A percentile compares a stretch with the other conserved stretches of the same genome.
Evolutionary conservation across 2,329 filamentous ascomycete species (phyloP).

Genomic region (Sclerotinia trifoliorum): DNA sequence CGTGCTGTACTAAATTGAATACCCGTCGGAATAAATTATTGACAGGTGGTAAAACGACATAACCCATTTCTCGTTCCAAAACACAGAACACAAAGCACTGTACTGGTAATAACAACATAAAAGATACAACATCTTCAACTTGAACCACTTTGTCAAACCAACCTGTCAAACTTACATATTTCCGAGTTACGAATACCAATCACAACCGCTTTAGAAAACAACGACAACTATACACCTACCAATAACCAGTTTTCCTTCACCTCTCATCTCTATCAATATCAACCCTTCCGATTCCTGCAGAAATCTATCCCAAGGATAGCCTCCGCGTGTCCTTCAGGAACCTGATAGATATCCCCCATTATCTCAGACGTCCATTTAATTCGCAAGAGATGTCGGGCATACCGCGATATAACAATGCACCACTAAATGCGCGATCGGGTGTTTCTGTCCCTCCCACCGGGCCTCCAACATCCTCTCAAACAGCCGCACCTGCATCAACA

Average conservation of each 20-base stretch:
- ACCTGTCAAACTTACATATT: constrained; percentile 19
- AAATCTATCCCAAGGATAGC: constrained; percentile 10
- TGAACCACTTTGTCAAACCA: constrained; percentile 9
- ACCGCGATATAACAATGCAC: constrained; percentile 57
- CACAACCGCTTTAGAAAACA: neutral
- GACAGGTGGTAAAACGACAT: constrained; percentile 1
- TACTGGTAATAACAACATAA: neutral
- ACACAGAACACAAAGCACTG: neutral
- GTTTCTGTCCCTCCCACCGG: constrained; percentile 26
- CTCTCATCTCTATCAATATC: neutral
- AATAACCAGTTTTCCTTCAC: constrained; percentile 11
- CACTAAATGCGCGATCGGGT: constrained; percentile 52
- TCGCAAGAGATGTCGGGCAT: constrained; percentile 56
- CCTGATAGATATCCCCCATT: constrained; percentile 9
- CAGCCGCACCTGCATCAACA: constrained; percentile 37
- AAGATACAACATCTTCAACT: constrained; percentile 12
- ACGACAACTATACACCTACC: constrained; percentile 8
- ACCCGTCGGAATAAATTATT: constrained; percentile 12
- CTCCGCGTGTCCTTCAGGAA: neutral
- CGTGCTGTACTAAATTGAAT: neutral
- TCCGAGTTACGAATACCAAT: neutral
- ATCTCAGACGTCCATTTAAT: neutral
- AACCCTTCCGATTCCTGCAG: constrained; percentile 16
- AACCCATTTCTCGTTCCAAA: constrained; percentile 7
- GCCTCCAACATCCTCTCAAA: constrained; percentile 45